Evolutionary conservation across 352 stramenopile species (phyloP).

Genomic region (Phytopythium aichiense): DNA sequence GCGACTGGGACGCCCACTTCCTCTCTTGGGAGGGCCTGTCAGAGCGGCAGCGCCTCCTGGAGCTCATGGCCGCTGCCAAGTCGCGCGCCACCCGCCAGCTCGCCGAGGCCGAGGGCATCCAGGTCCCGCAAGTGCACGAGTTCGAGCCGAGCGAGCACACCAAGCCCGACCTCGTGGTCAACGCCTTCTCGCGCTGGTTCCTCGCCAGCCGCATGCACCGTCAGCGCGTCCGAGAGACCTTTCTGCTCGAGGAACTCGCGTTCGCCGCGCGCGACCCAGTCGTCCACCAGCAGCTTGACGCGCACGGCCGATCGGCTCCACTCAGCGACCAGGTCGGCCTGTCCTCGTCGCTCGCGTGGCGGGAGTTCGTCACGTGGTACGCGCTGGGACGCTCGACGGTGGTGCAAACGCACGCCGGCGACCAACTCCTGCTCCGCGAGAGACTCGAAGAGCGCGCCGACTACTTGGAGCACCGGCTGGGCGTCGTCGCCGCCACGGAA

Average conservation of each 20-base stretch:
- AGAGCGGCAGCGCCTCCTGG: conserved; percentile 32
- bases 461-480: conserved; percentile 34
- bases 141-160: conserved; percentile 39
- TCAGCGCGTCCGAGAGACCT: conserved; percentile 45
- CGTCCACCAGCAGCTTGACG: conserved; percentile 33
- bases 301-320: conserved; percentile 23
- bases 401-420: background rate
- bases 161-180: conserved; percentile 37
- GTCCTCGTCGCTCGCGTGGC: conserved; percentile 24
- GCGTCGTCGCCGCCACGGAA: conserved; percentile 21
- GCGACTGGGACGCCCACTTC: conserved; percentile 16
- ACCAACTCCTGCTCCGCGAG: conserved; percentile 16
- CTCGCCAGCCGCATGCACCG: conserved; percentile 29
- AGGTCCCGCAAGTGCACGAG: conserved; percentile 36
- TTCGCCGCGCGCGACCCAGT: conserved; percentile 44
- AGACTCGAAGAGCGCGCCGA: conserved; percentile 29
- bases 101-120: conserved; percentile 29
- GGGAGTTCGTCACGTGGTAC: conserved; percentile 56
- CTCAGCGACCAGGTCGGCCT: conserved; percentile 19
- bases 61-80: conserved; percentile 55
- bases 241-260: conserved; percentile 50
- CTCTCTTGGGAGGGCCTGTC: conserved; percentile 41
- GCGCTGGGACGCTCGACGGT: conserved; percentile 18
- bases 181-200: conserved; percentile 60
- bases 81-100: conserved; percentile 40